Base-by-base conservation (phyloP, 2,329 filamentous ascomycete species). In the Penicillium sp. region DNA sequence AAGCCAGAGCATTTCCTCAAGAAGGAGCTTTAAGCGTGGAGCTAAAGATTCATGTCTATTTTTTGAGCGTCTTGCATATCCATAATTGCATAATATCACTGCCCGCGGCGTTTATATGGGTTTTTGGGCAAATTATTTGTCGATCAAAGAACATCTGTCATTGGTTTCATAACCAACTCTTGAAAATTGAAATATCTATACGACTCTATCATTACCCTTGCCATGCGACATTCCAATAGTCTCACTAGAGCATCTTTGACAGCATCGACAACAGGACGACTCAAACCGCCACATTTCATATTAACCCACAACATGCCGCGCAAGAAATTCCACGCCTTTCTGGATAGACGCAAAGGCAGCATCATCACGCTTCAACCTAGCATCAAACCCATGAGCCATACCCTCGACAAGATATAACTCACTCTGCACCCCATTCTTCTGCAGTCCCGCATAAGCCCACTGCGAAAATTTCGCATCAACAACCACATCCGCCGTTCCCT, bases 1-100 rank as follows among this genome's bases (percentile, higher is more conserved):
- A 93, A 95, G 77, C 94, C 94, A 0, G 93, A 97, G 81, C 93
- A 89, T 75, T 88, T 85, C 65, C 76, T 87, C 75, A 89, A 89
- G 76, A 89, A 89, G 78, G 86, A 89, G 68, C 72, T 89, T 51
- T 88, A 73, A 66, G 28, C 24, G 12, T 2, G n/a, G n/a, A n/a
- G 17, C 2, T 19, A 5, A 35, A 51, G 1, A 51, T 51, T 51
- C n/a, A 19, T 19, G 28, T 19, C 19, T 51, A 17, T 33, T 51
- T 50, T 51, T 51, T 12, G n/a, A 51, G 49, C 30, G 49, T 24
- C 15, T 17, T 51, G 17, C 49, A 51, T 35, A 35, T 17, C 15
- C 3, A 22, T 9, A 49, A 12, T 19, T 26, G 45, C 50, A 38
- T 35, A 1, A 40, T 28, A 28, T 50, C 19, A 30, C 22, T 35